Conservation (phyloP, 2,329 filamentous ascomycete genomes). For the Zymoseptoria brevis region DNA sequence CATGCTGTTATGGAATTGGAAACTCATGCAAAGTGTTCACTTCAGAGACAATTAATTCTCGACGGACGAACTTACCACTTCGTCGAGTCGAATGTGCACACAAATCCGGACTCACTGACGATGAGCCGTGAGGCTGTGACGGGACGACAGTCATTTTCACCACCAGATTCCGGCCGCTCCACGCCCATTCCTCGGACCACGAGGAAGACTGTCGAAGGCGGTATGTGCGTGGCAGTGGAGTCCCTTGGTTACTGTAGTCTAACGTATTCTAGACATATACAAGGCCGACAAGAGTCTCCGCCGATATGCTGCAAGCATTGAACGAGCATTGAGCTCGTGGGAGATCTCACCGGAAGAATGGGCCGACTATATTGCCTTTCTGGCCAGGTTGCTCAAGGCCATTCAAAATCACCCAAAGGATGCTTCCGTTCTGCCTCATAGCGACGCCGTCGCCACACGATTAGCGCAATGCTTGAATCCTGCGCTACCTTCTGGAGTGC, state of each 20-base stretch:
- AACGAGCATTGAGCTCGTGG: slow-evolving; percentile 80
- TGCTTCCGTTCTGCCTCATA: slow-evolving; percentile 68
- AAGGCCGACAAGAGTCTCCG: slow-evolving; percentile 64
- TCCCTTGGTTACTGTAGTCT: neutral
- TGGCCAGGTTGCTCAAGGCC: slow-evolving; percentile 84
- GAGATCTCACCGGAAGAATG: slow-evolving; percentile 94
- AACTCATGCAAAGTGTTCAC: neutral
- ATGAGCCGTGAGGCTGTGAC: slow-evolving; percentile 59
- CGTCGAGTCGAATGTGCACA: neutral
- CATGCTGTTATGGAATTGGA: neutral
- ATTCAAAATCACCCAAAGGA: slow-evolving; percentile 76
- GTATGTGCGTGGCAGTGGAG: slow-evolving; percentile 45
- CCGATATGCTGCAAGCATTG: slow-evolving; percentile 81
- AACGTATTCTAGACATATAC: slow-evolving; percentile 41
- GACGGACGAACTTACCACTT: neutral
- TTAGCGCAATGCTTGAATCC: slow-evolving; percentile 93
- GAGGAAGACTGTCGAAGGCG: slow-evolving; percentile 68
- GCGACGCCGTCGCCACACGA: slow-evolving; percentile 75
- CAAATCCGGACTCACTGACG: neutral
- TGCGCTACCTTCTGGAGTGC: slow-evolving; percentile 85
- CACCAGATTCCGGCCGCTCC: slow-evolving; percentile 74
- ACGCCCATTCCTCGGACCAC: slow-evolving; percentile 69
- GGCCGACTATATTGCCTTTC: slow-evolving; percentile 98
- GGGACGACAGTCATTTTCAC: slow-evolving; percentile 57
- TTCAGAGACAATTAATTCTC: neutral